Base-by-base conservation (phyloP, 768 basidiomycete genomes). In the Neoboletus magnificus region DNA sequence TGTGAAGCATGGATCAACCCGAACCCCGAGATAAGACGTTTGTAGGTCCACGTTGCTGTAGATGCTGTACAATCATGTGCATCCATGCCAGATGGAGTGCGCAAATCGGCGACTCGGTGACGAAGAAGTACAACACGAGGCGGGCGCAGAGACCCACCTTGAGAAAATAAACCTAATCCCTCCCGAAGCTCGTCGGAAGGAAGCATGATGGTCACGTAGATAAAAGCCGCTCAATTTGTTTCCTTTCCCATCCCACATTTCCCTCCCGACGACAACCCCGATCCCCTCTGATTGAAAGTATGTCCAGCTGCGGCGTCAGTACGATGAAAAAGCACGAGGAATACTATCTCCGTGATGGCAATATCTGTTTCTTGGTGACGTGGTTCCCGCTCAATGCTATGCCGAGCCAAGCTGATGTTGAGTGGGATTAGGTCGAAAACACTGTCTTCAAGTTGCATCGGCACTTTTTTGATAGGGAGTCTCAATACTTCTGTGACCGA, bases 261-360 rank as follows among this genome's bases (percentile, higher is more conserved):
- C 29, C 48, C 27, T 22, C 20, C 30, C 42, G 13, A 46, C 53
- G 37, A 46, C 20, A 5, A 1, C 48, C 40, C 35, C 10, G 12
- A 48, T 42, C 7, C n/a, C 40, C 4, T 4, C 6, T 22, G 5
- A 22, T n/a, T n/a, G n/a, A 29, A 30, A 42, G 0, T 0, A 60
- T 57, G 59, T 13, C 66, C 0, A 32, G 32, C 0, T 50, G 33
- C 0, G 62, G 67, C 0, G 54, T 76, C 0, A 51, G 45, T 0
- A 29, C 68, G 2, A 57, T 73, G 36, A 60, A 54, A 33, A 55
- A 58, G 22, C 66, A 74, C 39, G 57, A 65, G 0, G 65, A 75
- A 0, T 87, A 82, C 55, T 86, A 83, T 50, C 64, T 87, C 12
- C 66, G 71, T 0, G 79, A 78, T 1, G 86, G 79, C 0, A 84